Base-by-base conservation (phyloP, 164 flowering plant species). In the Nymphaea colorata region DNA sequence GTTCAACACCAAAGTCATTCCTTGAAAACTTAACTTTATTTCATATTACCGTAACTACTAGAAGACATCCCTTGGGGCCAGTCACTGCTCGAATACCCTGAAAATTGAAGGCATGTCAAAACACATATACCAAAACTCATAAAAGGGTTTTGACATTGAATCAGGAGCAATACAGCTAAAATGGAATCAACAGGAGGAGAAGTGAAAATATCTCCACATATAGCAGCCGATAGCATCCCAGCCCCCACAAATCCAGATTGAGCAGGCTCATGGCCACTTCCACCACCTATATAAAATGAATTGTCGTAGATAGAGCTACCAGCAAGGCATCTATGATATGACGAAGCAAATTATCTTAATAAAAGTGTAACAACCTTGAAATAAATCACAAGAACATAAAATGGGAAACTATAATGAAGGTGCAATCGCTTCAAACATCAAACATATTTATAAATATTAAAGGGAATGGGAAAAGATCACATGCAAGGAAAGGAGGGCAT, bases 251-350 rank as follows among this genome's bases (percentile, higher is more conserved):
- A 94, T 72, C 97, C 97, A 82, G 95, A 87, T 76, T 94, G 95
- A 70, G 99, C 93, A 76, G 97, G 98, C 77, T 94, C 98, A 84
- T 94, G 98, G 44, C 98, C 98, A 80, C 98, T 94, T 73, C 98
- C 98, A 75, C 97, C 98, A 41, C 98, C 97, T 94, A 79, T 43
- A 68, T 11, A 18, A 68, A 4, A 62, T 67, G 68, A 42, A 53
- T 4, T 6, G 53, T 66, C 51, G 11, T 41, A 67, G 41, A 53
- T 61, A 61, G 16, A 61, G 63, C 8, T n/a, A 61, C 16, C 4
- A 61, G 4, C 63, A 8, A 2, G 68, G 18, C 3, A 66, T n/a
- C 12, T 47, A 64, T 44, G 25, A n/a, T 66, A 18, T 47, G 45
- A 66, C 17, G 18, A 8, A n/a, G 2, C 55, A 6, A 2, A 47